Conservation (phyloP, 1,284 basidiomycete genomes). For the Moesziomyces sp. region DNA sequence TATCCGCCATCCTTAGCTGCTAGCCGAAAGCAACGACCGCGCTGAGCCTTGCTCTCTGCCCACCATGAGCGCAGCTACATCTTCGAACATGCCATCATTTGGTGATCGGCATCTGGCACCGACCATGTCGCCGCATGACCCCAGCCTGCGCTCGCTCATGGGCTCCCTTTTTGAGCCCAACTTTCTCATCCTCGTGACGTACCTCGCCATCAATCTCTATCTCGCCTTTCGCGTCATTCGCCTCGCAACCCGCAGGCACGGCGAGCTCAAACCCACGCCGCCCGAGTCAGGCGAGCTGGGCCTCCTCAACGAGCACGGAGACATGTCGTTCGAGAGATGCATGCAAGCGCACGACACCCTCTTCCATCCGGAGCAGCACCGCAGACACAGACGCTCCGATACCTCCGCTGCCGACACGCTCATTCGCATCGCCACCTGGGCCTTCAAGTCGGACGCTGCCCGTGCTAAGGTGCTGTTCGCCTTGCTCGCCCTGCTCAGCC, state of each 20-base stretch:
- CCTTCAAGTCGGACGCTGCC: slow-evolving; percentile 20
- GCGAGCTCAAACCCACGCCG: slow-evolving; percentile 20
- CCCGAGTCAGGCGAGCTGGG: slow-evolving; percentile 14
- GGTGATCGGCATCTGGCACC: background rate
- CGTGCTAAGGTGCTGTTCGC: slow-evolving; percentile 26
- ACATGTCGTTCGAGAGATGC: slow-evolving; percentile 3
- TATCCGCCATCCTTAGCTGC: no score
- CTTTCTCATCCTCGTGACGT: slow-evolving; percentile 45
- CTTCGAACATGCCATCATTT: background rate
- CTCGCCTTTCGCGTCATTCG: slow-evolving; percentile 23
- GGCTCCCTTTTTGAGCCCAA: slow-evolving; percentile 48
- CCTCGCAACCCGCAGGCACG: slow-evolving; percentile 27
- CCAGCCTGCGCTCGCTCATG: slow-evolving; percentile 29
- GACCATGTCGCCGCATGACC: slow-evolving; percentile 25
- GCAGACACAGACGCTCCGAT: slow-evolving; percentile 4
- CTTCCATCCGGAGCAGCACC: slow-evolving; percentile 2
- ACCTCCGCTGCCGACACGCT: slow-evolving; percentile 28
- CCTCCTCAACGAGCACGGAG: background rate
- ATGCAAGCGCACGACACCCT: slow-evolving; percentile 12
- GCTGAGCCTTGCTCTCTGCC: background rate
- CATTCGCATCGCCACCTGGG: slow-evolving; percentile 31
- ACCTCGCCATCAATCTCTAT: slow-evolving; percentile 38
- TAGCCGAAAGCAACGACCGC: no score
- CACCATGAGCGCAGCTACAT: slow-evolving; percentile 12
- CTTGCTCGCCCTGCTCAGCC: slow-evolving; percentile 33